These are phyloP conservation scores for Teratosphaeria destructans DNA, from an alignment of 2,329 filamentous ascomycete genomes.

Conservation along the genomic window DNA sequence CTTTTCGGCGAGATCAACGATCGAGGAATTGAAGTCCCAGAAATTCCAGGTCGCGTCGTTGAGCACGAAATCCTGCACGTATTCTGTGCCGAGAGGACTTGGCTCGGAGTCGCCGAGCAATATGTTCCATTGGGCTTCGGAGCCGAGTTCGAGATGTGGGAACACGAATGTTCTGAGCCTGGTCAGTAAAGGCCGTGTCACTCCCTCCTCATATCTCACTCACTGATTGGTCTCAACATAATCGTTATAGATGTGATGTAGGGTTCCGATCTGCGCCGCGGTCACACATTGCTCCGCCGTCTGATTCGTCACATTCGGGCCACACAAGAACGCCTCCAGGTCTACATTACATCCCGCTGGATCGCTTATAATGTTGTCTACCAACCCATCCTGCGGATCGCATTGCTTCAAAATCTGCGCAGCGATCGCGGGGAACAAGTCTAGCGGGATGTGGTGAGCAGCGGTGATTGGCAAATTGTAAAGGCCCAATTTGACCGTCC, in stretches of 20 bases:
- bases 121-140: constrained; percentile 27
- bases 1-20: constrained; percentile 29
- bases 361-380: constrained; percentile 41
- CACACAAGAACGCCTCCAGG: constrained; percentile 33
- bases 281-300: constrained; percentile 32
- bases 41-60: constrained; percentile 30
- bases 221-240: constrained; percentile 29
- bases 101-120: constrained; percentile 29
- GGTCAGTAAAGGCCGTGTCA: not conserved
- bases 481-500: constrained; percentile 35
- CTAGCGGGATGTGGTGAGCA: constrained; percentile 34
- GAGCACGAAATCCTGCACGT: constrained; percentile 34
- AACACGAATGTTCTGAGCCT: constrained; percentile 29
- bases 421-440: constrained; percentile 36
- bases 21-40: constrained; percentile 29
- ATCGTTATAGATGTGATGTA: constrained; percentile 34
- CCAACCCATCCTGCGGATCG: constrained; percentile 40
- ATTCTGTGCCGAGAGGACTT: constrained; percentile 29
- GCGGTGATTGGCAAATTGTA: constrained; percentile 39
- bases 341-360: constrained; percentile 38
- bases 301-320: constrained; percentile 12
- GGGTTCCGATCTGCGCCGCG: constrained; percentile 31
- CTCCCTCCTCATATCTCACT: not conserved
- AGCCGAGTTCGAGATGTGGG: constrained; percentile 29
- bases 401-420: constrained; percentile 41